A percentile compares a stretch with the other conserved stretches of the same genome.
Conservation (phyloP, 176 grass and related monocot species). For the Poa pratensis region DNA sequence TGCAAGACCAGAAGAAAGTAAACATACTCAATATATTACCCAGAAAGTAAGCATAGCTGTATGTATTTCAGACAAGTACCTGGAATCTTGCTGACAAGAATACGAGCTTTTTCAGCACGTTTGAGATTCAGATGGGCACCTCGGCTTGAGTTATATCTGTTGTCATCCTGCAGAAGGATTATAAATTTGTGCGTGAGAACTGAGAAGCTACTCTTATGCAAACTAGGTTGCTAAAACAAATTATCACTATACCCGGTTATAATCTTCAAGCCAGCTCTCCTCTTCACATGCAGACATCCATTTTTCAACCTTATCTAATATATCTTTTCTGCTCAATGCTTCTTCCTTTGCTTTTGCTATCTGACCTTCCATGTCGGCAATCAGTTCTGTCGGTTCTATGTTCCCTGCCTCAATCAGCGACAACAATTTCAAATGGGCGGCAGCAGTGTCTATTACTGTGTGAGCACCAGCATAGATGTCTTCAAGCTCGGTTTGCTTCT, state of each 20-base stretch:
- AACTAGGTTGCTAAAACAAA: conserved; percentile 18
- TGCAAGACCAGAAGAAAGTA: background rate
- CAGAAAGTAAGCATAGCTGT: no score
- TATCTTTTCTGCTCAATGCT: conserved; percentile 92
- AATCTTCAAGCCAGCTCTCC: conserved; percentile 99
- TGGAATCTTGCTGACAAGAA: conserved; percentile 98
- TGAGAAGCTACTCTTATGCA: conserved; percentile 29
- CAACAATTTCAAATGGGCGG: conserved; percentile 82
- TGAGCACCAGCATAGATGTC: conserved; percentile 83
- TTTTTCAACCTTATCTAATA: conserved; percentile 94
- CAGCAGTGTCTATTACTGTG: conserved; percentile 81
- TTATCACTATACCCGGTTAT: conserved; percentile 70
- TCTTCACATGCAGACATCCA: conserved; percentile 99
- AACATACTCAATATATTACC: background rate
- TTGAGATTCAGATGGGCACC: conserved; percentile 97
- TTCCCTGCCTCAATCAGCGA: conserved; percentile 82
- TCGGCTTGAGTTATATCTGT: conserved; percentile 98
- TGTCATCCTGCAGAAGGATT: conserved; percentile 78
- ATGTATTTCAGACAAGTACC: conserved; percentile 54
- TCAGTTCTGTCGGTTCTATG: conserved; percentile 91
- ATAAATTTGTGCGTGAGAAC: conserved; percentile 30
- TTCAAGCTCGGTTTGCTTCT: conserved; percentile 84
- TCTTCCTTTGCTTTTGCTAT: conserved; percentile 98
- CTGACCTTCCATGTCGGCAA: conserved; percentile 92
- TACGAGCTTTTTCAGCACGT: conserved; percentile 96